Conservation (phyloP, 805 yeast species). For the Myxozyma neglecta region DNA sequence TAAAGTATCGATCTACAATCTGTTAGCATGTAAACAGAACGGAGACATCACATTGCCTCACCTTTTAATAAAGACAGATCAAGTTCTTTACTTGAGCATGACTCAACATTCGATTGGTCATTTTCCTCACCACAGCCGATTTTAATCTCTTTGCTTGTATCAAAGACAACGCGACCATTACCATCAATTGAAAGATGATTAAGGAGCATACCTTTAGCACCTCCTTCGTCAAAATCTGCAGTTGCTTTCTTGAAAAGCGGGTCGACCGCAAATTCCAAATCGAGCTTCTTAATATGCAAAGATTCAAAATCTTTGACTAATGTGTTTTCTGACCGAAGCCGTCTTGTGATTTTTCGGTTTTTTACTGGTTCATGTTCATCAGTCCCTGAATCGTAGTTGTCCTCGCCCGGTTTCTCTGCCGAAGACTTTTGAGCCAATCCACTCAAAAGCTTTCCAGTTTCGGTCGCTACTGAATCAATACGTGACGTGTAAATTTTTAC, state of each 20-base stretch:
- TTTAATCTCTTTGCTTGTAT: constrained; percentile 52
- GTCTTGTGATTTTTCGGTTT: constrained; percentile 25
- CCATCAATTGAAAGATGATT: constrained; percentile 49
- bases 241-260: constrained; percentile 47
- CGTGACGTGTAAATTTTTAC: constrained; percentile 88
- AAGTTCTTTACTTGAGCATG: constrained; percentile 17
- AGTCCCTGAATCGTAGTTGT: constrained; percentile 28
- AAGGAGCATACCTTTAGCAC: constrained; percentile 49
- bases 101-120: constrained; percentile 23
- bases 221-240: constrained; percentile 50
- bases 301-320: constrained; percentile 38
- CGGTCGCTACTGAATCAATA: constrained; percentile 88
- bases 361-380: constrained; percentile 33
- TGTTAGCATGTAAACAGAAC: background rate
- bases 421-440: constrained; percentile 55
- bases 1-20: constrained; percentile 15
- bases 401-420: constrained; percentile 27
- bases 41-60: background rate
- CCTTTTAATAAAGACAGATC: constrained; percentile 34
- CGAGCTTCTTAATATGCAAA: constrained; percentile 39
- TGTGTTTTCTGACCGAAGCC: constrained; percentile 37
- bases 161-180: constrained; percentile 63
- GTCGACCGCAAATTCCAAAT: constrained; percentile 44
- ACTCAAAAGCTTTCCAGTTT: constrained; percentile 78
- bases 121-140: constrained; percentile 38